Base-by-base conservation (phyloP, 805 yeast genomes). In the Candida morakotiae region DNA sequence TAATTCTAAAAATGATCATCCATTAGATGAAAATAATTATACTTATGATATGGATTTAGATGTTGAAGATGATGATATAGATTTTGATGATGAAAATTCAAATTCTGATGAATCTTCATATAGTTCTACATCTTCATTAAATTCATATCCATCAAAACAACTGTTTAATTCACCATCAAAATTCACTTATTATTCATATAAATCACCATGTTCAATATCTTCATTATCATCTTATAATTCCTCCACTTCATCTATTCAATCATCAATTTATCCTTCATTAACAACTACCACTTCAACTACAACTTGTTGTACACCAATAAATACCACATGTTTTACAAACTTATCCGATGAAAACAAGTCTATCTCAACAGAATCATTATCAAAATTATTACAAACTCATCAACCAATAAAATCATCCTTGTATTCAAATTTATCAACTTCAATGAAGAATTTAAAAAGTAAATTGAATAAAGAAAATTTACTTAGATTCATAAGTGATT, bases 391-490 rank as follows among this genome's bases (percentile, higher is more conserved):
- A 15, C 35, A 33, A 19, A 25, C 15, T 37, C 39, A 26, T 18
- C 27, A 31, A 24, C 17, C 6, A 15, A 15, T 14, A 10, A 31
- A 41, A 18, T 14, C 31, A 20, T 33, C 38, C n/a, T 14, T 32
- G 4, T 39, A 39, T n/a, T 43, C 49, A 2, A 47, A 47, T 28
- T 28, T 47, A 31, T 36, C 47, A 5, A 37, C 37, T n/a, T 47
- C 51, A 9, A 30, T 47, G 6, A 43, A 40, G 19, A 40, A 23
- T 28, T 30, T 41, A 23, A 45, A 32, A 32, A 37, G 27, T 19
- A 33, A 40, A 10, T 13, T 30, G 13, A 38, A 33, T 20, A 38
- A 33, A 21, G 41, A 38, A 13, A 27, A 28, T 13, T 17, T 40
- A 3, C n/a, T 36, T 7, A 37, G 24, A 10, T 27, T 42, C 39